Conservation (phyloP, 176 grass and related monocot genomes). For the Avena eriantha region DNA sequence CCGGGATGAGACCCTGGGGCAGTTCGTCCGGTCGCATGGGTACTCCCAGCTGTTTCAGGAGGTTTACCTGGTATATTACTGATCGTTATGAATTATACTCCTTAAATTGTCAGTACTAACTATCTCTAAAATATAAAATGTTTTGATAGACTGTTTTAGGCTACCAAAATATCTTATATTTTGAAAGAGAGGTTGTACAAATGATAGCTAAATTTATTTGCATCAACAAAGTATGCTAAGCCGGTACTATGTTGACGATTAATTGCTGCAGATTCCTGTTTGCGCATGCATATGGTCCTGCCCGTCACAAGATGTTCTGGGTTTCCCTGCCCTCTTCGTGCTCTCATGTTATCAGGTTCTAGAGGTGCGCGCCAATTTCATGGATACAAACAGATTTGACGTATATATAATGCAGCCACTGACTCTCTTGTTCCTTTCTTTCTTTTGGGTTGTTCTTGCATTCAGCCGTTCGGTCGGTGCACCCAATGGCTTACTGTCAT, state of each 20-base stretch:
- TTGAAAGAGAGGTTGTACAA: no score
- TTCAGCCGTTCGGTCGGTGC: conserved; percentile 72
- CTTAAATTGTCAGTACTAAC: no score
- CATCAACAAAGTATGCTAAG: no score
- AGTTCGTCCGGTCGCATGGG: conserved; percentile 73
- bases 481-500: conserved; percentile 92
- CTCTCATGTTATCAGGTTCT: conserved; percentile 80
- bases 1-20: conserved; percentile 60
- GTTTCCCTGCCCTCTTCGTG: conserved; percentile 80
- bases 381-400: background rate
- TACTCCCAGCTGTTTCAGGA: conserved; percentile 77
- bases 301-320: conserved; percentile 64
- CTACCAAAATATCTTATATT: no score
- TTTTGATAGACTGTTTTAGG: no score
- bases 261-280: conserved; percentile 62
- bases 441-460: background rate
- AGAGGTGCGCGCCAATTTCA: conserved; percentile 46
- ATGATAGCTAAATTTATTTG: no score
- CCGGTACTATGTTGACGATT: no score
- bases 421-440: background rate
- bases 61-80: conserved; percentile 61
- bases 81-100: background rate
- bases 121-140: no score
- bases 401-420: background rate
- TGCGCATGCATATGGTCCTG: conserved; percentile 86